Evolutionary conservation across 495 filamentous ascomycete genomes (phyloP).

Genomic region (Lophiotrema nucula): DNA sequence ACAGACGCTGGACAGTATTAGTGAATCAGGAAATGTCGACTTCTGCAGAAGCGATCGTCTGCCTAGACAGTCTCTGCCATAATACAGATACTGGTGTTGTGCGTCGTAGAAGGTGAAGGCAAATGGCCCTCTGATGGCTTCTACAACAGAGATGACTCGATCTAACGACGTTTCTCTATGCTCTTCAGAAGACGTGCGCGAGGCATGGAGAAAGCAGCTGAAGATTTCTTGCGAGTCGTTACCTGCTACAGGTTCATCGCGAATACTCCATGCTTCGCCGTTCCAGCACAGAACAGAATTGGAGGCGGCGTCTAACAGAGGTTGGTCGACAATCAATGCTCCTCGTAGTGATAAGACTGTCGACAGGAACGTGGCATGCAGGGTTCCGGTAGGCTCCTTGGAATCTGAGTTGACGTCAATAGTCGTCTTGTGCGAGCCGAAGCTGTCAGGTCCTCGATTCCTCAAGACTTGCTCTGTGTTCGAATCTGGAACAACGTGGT

Average conservation of each 20-base stretch:
- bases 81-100: constrained; percentile 60
- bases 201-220: constrained; percentile 52
- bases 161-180: constrained; percentile 14
- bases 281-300: constrained; percentile 91
- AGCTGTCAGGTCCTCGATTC: constrained; percentile 59
- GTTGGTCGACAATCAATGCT: constrained; percentile 67
- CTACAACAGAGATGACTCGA: constrained; percentile 54
- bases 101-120: constrained; percentile 87
- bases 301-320: constrained; percentile 59
- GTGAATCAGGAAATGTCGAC: constrained; percentile 44
- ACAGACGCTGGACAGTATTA: constrained; percentile 76
- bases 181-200: not conserved
- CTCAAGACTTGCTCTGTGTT: constrained; percentile 47
- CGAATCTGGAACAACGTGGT: constrained; percentile 39
- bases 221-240: constrained; percentile 81
- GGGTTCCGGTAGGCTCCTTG: constrained; percentile 9
- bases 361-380: constrained; percentile 65
- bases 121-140: constrained; percentile 76
- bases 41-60: constrained; percentile 73
- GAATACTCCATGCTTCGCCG: constrained; percentile 91
- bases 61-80: constrained; percentile 81
- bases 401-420: too few relatives aligned
- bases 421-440: constrained; percentile 36
- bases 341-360: constrained; percentile 87
- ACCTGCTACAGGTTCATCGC: constrained; percentile 50